Evolutionary conservation across 2,329 filamentous ascomycete genomes (phyloP).

Genomic region (Hypomyces perniciosus): DNA sequence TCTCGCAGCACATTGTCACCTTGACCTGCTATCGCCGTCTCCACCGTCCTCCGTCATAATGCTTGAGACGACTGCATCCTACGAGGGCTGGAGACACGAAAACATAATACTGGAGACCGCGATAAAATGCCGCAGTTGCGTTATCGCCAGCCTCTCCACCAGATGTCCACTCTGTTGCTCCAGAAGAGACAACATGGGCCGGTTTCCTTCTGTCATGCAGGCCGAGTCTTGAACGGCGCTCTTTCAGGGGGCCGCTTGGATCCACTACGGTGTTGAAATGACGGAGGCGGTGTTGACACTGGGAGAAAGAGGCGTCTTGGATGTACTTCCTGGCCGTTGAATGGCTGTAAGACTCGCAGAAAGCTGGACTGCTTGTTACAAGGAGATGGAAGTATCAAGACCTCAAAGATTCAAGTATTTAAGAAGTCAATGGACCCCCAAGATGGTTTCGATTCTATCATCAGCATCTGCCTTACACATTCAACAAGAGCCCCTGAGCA

Average conservation of each 20-base stretch:
- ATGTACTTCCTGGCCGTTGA: not conserved
- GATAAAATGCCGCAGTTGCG: slow-evolving; percentile 26
- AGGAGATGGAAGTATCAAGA: not conserved
- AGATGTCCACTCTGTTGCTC: slow-evolving; percentile 15
- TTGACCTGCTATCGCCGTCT: slow-evolving; percentile 1
- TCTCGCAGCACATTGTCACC: not conserved
- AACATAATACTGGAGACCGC: slow-evolving; percentile 22
- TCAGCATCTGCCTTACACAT: slow-evolving; percentile 11
- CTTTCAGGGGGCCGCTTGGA: slow-evolving; percentile 8
- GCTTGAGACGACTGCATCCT: slow-evolving; percentile 1
- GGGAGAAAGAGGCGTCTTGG: not conserved
- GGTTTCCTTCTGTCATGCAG: not conserved
- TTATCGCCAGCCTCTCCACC: slow-evolving; percentile 23
- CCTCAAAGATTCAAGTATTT: slow-evolving; percentile 13
- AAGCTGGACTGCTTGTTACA: not conserved
- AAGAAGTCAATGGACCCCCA: slow-evolving; percentile 13
- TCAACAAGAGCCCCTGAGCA: not conserved
- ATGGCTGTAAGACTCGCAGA: not conserved
- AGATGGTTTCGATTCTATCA: slow-evolving; percentile 2
- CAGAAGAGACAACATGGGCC: slow-evolving; percentile 9
- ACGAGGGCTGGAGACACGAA: slow-evolving; percentile 21
- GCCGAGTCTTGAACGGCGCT: slow-evolving; percentile 2
- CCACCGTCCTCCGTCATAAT: slow-evolving; percentile 9
- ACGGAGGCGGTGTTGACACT: slow-evolving; percentile 19
- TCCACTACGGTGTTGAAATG: slow-evolving; percentile 17